phyloP scores from a whole-genome alignment of 2,329 filamentous ascomycete genomes.

The Dothidotthia symphoricarpi region DNA sequence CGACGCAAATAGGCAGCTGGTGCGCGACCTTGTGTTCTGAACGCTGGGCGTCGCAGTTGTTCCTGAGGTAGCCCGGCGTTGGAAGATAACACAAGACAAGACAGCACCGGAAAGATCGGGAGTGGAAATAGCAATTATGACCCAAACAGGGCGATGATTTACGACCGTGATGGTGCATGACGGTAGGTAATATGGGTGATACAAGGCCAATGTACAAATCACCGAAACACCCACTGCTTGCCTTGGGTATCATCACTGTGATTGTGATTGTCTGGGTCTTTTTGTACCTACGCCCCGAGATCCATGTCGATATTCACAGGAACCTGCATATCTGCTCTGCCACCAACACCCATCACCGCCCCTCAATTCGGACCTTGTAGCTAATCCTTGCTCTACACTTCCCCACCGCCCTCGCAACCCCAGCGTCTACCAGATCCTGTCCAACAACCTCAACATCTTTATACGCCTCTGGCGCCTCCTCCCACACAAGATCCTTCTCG shows the following conservation, averaged over 20 bases:
- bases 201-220: too few relatives aligned
- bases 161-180: too few relatives aligned
- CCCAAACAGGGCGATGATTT: too few relatives aligned
- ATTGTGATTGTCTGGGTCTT: too few relatives aligned
- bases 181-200: too few relatives aligned
- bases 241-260: too few relatives aligned
- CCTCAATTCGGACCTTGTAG: slow-evolving; percentile 42
- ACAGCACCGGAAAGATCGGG: slow-evolving; percentile 1
- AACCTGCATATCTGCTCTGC: too few relatives aligned
- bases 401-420: slow-evolving; percentile 33
- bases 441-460: slow-evolving; percentile 41
- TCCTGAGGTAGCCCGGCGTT: slow-evolving; percentile 15
- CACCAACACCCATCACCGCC: slow-evolving; percentile 6
- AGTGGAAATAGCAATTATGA: background rate
- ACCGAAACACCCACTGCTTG: too few relatives aligned
- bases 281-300: background rate
- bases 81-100: too few relatives aligned
- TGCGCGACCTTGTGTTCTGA: slow-evolving; percentile 7
- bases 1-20: slow-evolving; percentile 8
- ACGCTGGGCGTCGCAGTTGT: slow-evolving; percentile 7
- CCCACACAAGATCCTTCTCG: slow-evolving; percentile 40
- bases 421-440: slow-evolving; percentile 36
- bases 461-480: slow-evolving; percentile 43
- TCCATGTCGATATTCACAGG: background rate
- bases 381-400: slow-evolving; percentile 38